Evolutionary conservation across 2,329 filamentous ascomycete genomes (phyloP).

Genomic region (Ciborinia camelliae): DNA sequence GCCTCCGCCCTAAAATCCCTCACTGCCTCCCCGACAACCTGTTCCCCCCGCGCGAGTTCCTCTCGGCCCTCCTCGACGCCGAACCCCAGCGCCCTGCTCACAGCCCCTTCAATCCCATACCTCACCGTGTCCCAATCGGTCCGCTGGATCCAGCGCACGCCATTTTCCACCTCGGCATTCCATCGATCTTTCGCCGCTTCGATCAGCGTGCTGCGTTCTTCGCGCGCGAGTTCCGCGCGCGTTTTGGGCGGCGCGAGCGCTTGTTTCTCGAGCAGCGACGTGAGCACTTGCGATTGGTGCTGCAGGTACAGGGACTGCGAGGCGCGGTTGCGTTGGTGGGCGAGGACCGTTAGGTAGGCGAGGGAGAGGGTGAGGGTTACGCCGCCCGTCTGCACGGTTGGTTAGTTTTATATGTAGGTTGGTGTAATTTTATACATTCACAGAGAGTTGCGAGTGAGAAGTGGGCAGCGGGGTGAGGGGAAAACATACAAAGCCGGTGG

Average conservation of each 20-base stretch:
- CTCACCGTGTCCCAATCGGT: conserved; percentile 63
- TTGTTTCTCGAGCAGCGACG: conserved; percentile 49
- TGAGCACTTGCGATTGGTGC: conserved; percentile 54
- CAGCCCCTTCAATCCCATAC: conserved; percentile 52
- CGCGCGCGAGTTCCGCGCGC: conserved; percentile 49
- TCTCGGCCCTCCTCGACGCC: conserved; percentile 34
- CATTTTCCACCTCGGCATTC: conserved; percentile 69
- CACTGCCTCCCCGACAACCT: conserved; percentile 38
- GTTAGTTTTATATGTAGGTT: conserved; percentile 24
- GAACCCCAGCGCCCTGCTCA: conserved; percentile 42
- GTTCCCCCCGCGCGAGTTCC: conserved; percentile 32
- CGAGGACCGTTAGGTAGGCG: conserved; percentile 67
- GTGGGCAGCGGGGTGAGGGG: background rate
- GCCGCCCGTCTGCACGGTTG: conserved; percentile 61
- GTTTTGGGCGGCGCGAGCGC: conserved; percentile 48
- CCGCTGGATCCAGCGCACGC: conserved; percentile 63
- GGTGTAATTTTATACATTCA: background rate
- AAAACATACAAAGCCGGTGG: conserved; percentile 65
- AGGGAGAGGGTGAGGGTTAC: conserved; percentile 71
- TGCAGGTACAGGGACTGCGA: background rate
- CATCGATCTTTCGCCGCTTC: conserved; percentile 73
- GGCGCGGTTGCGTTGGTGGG: conserved; percentile 65
- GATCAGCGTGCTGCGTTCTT: conserved; percentile 53
- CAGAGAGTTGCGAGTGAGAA: background rate
- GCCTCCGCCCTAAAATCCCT: conserved; percentile 41